Evolutionary conservation across 2,329 filamentous ascomycete species (phyloP).

Genomic region (Pseudogymnoascus sp.): DNA sequence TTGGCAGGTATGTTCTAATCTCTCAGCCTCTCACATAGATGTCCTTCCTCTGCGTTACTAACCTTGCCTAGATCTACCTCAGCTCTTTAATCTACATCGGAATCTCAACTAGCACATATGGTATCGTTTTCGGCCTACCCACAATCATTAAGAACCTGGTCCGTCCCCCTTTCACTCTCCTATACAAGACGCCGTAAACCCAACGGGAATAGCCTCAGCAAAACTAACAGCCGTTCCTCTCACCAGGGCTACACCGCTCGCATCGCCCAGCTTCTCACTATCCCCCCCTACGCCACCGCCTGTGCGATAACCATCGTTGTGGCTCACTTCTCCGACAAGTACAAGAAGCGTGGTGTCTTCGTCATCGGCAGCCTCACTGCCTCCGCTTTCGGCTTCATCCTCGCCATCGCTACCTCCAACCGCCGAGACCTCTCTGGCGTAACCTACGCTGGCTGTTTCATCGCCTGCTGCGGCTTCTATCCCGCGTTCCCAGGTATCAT

Average conservation of each 20-base stretch:
- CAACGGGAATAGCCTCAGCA: constrained; percentile 37
- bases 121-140: constrained; percentile 32
- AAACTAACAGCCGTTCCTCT: constrained; percentile 15
- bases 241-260: constrained; percentile 32
- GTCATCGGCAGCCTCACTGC: constrained; percentile 49
- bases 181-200: neutral
- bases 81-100: constrained; percentile 20
- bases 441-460: constrained; percentile 38
- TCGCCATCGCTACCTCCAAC: constrained; percentile 16
- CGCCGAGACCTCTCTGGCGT: neutral
- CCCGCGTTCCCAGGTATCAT: constrained; percentile 37
- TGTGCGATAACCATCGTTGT: constrained; percentile 50
- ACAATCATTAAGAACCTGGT: constrained; percentile 39
- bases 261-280: constrained; percentile 39
- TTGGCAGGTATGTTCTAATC: constrained; percentile 11
- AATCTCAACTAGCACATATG: constrained; percentile 20
- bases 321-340: constrained; percentile 50
- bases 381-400: constrained; percentile 21
- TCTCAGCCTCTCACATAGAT: neutral
- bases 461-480: constrained; percentile 39
- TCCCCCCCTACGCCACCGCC: constrained; percentile 55
- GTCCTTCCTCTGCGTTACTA: constrained; percentile 21
- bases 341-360: constrained; percentile 41
- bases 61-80: constrained; percentile 37
- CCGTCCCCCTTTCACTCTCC: neutral